These are phyloP conservation scores for Globisporangium nodosum DNA, from an alignment of 352 stramenopile genomes.

Conservation along the genomic window DNA sequence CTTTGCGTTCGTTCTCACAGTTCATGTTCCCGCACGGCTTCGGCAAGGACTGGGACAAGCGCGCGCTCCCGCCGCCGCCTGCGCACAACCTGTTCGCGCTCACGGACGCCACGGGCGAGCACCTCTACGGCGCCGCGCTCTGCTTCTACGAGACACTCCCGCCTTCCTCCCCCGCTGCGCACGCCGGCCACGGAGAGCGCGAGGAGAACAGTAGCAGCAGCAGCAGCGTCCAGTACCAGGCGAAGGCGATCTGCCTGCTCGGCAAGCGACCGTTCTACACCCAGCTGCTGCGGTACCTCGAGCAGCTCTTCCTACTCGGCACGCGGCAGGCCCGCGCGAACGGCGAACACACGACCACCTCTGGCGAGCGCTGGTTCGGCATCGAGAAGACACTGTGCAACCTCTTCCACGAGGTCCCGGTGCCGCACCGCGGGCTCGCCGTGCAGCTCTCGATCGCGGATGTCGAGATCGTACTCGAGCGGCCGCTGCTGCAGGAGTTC, in stretches of 20 bases:
- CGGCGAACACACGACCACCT: not conserved
- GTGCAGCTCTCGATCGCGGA: slow-evolving; percentile 31
- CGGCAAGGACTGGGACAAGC: slow-evolving; percentile 22
- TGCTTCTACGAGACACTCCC: slow-evolving; percentile 37
- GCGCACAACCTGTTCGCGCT: slow-evolving; percentile 48
- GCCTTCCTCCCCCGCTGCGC: not conserved
- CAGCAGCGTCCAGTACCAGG: slow-evolving; percentile 10
- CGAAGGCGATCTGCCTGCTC: slow-evolving; percentile 43
- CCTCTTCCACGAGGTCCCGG: slow-evolving; percentile 44
- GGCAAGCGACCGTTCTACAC: slow-evolving; percentile 40
- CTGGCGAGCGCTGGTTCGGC: slow-evolving; percentile 4
- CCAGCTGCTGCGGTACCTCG: slow-evolving; percentile 39
- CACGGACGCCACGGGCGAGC: slow-evolving; percentile 33
- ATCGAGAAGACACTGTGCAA: slow-evolving; percentile 44
- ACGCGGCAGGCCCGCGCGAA: slow-evolving; percentile 19
- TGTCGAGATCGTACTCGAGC: slow-evolving; percentile 28
- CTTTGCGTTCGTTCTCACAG: slow-evolving; percentile 8
- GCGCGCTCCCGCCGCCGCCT: slow-evolving; percentile 24
- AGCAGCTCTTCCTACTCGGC: slow-evolving; percentile 46
- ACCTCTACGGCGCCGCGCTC: slow-evolving; percentile 42
- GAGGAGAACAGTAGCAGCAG: slow-evolving; percentile 2
- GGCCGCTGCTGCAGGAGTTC: slow-evolving; percentile 28
- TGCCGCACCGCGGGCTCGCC: slow-evolving; percentile 26
- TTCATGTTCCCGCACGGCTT: slow-evolving; percentile 50
- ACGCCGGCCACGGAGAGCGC: not conserved